Base-by-base conservation (phyloP, 768 basidiomycete genomes). In the Solioccasus polychromus region DNA sequence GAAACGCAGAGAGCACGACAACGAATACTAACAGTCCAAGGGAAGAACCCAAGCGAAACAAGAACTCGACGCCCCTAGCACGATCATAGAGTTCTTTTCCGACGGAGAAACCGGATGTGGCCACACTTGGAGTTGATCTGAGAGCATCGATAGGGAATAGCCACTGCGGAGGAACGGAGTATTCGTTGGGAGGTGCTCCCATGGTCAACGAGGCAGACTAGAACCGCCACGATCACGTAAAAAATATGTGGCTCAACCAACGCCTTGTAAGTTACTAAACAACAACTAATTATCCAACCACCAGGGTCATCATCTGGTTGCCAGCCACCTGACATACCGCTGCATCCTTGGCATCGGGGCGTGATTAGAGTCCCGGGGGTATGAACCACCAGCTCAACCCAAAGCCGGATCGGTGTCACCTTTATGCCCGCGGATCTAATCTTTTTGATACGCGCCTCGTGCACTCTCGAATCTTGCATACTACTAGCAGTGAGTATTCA, bases 1-100 rank as follows among this genome's bases (percentile, higher is more conserved):
- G 55, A 57, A 47, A 42, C 20, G 11, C 34, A 44, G 48, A 43
- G 34, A 38, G 34, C 23, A 48, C 30, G 44, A 44, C 42, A 35
- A 45, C 36, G 30, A 42, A 26, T 36, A 78, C 90, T 57, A 55
- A 92, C 90, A 92, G 69, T 48, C 71, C 76, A 25, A 92, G 75
- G 46, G 85, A 85, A 25, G 83, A 80, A 25, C 88, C 90, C 42
- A 92, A 62, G 43, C 90, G 84, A 63, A 85, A 91, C 25, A 92
- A 74, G 68, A 92, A 91, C 60, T 92, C 90, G 48, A 92, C 77
- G 25, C 90, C 90, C 66, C 84, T 75, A 30, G 85, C 80, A 43
- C 91, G 76, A 57, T 89, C 87, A 60, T 85, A 85, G 18, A 91
- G 73, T 60, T 92, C 85, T 52, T 77, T 81, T 53, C 81, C 74